Percentiles rank a stretch among this genome's conserved stretches.
phyloP scores from a whole-genome alignment of 2,329 filamentous ascomycete genomes.

The Hypoxylon sp. region DNA sequence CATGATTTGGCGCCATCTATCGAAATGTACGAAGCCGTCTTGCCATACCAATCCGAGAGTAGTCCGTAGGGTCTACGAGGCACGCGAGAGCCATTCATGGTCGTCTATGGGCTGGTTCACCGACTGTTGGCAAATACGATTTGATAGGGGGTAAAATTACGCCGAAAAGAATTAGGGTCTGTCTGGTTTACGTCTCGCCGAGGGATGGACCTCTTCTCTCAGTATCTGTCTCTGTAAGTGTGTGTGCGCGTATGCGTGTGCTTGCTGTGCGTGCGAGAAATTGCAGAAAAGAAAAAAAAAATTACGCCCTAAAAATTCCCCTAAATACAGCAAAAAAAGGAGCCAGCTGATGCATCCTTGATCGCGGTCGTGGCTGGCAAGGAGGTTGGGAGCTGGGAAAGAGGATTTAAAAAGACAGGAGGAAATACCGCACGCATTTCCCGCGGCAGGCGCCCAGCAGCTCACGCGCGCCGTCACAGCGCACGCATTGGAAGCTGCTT shows the following conservation, averaged over 20 bases:
- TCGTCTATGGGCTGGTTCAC: conserved; percentile 24
- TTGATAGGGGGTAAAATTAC: conserved; percentile 21
- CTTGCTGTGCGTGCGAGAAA: no score
- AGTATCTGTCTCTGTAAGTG: no score
- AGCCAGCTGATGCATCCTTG: conserved; percentile 17
- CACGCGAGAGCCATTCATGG: neutral
- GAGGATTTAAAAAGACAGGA: conserved; percentile 27
- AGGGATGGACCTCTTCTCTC: conserved; percentile 20
- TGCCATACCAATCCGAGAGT: conserved; percentile 2
- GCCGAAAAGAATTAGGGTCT: conserved; percentile 21
- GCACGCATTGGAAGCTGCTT: neutral
- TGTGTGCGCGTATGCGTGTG: no score
- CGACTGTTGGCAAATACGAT: conserved; percentile 13
- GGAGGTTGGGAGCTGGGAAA: no score
- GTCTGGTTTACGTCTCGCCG: conserved; percentile 17
- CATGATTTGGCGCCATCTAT: conserved; percentile 27
- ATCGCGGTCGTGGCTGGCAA: conserved; percentile 20
- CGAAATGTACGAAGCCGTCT: conserved; percentile 6
- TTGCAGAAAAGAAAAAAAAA: conserved; percentile 9
- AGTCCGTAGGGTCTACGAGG: neutral
- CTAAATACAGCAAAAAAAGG: no score
- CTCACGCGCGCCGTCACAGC: conserved; percentile 27
- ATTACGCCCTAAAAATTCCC: no score
- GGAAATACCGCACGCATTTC: conserved; percentile 23
- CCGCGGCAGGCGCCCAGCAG: conserved; percentile 28